Conservation (phyloP, 2,329 filamentous ascomycete genomes). For the Sporothrix pseudoabietina region DNA sequence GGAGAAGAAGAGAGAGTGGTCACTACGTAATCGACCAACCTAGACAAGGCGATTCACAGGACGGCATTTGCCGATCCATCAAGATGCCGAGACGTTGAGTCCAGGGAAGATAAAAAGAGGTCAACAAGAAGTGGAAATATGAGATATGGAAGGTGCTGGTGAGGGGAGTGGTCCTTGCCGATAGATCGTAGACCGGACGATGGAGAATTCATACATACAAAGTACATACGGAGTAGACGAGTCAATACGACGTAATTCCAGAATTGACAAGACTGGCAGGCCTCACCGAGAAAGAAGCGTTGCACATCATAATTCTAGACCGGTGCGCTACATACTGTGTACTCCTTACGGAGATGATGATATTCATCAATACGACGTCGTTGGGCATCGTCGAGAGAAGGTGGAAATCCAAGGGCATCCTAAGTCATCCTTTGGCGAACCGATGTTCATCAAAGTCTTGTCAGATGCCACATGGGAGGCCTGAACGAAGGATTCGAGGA, state of each 20-base stretch:
- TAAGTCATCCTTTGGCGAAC: not conserved
- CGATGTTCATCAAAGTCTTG: not conserved
- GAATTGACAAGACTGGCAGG: too few species aligned
- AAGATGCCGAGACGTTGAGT: not conserved
- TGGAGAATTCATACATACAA: not conserved
- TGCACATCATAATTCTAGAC: conserved; percentile 8
- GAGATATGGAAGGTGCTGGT: not conserved
- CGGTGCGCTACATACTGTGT: too few species aligned
- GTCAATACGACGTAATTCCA: not conserved
- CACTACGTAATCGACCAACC: not conserved
- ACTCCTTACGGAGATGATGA: not conserved
- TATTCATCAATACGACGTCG: not conserved
- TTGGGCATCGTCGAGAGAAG: not conserved
- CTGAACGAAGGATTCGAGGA: not conserved
- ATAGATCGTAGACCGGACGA: not conserved
- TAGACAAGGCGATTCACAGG: not conserved
- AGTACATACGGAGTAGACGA: not conserved
- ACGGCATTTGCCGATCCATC: not conserved
- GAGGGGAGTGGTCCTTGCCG: not conserved
- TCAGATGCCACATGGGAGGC: conserved; percentile 4
- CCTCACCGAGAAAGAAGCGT: not conserved
- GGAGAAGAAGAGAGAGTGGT: not conserved
- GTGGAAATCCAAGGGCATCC: not conserved
- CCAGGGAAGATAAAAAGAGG: not conserved
- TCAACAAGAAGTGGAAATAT: not conserved